Evolutionary conservation across 2,329 filamentous ascomycete species (phyloP).

Genomic region (Aureobasidium lini): DNA sequence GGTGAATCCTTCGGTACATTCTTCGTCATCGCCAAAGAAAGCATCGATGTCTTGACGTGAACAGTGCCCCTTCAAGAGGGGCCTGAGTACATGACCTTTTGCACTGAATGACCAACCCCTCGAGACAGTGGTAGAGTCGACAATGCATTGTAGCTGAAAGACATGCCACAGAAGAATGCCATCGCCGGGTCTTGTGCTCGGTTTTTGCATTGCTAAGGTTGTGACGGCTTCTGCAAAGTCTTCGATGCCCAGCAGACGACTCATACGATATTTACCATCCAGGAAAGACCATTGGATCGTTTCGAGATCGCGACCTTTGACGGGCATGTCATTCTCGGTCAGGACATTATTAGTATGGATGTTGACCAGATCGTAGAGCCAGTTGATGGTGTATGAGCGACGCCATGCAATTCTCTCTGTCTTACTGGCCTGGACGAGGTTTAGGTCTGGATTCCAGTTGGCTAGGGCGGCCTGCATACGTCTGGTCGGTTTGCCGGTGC

Average conservation of each 20-base stretch:
- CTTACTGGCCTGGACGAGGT: background rate
- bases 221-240: background rate
- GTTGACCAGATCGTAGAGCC: background rate
- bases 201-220: background rate
- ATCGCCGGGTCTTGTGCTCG: background rate
- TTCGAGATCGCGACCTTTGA: background rate
- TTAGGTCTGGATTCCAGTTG: background rate
- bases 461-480: background rate
- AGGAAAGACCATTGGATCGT: background rate
- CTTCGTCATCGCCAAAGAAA: too few species aligned
- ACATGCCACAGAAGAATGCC: background rate
- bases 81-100: background rate
- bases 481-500: background rate
- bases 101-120: background rate
- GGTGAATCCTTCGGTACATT: too few species aligned
- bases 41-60: too few species aligned
- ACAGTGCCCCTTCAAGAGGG: too few species aligned
- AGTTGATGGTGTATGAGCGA: background rate
- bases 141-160: background rate
- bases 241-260: background rate
- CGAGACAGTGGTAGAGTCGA: background rate
- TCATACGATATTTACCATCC: background rate
- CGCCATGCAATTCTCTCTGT: background rate
- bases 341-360: background rate
- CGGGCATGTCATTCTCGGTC: background rate